Conservation (phyloP, 148 eudicot genomes). For the Rhododendron vialii region DNA sequence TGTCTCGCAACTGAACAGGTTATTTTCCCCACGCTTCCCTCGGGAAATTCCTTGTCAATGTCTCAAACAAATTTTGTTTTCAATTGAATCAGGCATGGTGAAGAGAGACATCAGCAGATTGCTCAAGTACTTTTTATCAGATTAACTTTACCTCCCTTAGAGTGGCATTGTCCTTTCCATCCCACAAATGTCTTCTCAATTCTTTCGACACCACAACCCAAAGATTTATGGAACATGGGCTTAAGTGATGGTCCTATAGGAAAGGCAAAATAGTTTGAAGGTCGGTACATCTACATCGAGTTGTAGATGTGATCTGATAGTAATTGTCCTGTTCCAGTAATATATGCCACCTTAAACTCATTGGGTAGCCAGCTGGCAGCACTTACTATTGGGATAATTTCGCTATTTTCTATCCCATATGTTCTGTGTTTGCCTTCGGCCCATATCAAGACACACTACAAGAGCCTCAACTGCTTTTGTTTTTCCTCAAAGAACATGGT, state of each 20-base stretch:
- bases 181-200: background rate
- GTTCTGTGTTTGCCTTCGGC: background rate
- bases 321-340: background rate
- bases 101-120: background rate
- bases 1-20: no score
- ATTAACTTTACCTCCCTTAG: background rate
- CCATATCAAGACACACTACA: background rate
- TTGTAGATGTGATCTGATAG: background rate
- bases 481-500: background rate
- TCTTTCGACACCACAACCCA: background rate
- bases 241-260: background rate
- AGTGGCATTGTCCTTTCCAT: background rate
- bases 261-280: background rate
- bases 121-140: background rate
- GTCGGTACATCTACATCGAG: background rate
- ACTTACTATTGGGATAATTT: background rate
- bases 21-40: no score
- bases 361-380: background rate
- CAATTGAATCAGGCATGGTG: background rate
- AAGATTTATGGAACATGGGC: background rate
- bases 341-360: background rate
- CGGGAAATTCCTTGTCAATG: no score
- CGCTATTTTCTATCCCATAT: background rate
- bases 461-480: background rate
- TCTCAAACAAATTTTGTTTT: no score